Evolutionary conservation across 1,139 yeast species (phyloP).

Genomic region (Magnusiomyces magnusii): DNA sequence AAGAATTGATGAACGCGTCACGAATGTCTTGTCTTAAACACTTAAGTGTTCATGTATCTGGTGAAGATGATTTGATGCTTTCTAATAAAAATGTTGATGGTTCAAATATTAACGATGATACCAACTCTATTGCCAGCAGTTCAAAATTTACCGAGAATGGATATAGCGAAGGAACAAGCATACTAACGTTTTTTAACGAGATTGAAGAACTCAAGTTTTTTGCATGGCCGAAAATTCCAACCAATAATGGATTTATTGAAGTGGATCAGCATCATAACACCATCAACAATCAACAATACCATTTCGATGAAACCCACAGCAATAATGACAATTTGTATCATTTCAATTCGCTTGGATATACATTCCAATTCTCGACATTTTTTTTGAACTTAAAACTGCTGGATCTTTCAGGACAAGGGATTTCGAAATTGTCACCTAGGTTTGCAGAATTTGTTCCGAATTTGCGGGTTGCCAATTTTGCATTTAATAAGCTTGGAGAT

Average conservation of each 20-base stretch:
- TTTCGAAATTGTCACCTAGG: neutral
- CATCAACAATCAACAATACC: neutral
- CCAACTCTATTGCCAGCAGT: neutral
- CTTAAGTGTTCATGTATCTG: neutral
- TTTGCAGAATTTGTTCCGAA: conserved; percentile 2
- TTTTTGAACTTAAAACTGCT: neutral
- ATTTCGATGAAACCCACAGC: neutral
- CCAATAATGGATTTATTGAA: neutral
- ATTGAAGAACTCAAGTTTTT: neutral
- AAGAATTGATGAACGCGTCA: neutral
- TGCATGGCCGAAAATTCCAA: neutral
- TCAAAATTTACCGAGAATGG: neutral
- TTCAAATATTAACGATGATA: neutral
- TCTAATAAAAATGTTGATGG: neutral
- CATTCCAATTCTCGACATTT: neutral
- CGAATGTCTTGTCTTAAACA: neutral
- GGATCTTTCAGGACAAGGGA: neutral
- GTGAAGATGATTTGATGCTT: neutral
- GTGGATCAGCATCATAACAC: neutral
- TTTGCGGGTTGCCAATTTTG: conserved; percentile 2
- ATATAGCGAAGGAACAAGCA: neutral
- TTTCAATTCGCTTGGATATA: neutral
- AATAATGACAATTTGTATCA: neutral
- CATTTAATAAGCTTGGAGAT: conserved; percentile 1
- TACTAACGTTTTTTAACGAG: neutral